These are phyloP conservation scores for Aspergillus intermedius DNA, from an alignment of 2,329 filamentous ascomycete genomes.

Conservation along the genomic window DNA sequence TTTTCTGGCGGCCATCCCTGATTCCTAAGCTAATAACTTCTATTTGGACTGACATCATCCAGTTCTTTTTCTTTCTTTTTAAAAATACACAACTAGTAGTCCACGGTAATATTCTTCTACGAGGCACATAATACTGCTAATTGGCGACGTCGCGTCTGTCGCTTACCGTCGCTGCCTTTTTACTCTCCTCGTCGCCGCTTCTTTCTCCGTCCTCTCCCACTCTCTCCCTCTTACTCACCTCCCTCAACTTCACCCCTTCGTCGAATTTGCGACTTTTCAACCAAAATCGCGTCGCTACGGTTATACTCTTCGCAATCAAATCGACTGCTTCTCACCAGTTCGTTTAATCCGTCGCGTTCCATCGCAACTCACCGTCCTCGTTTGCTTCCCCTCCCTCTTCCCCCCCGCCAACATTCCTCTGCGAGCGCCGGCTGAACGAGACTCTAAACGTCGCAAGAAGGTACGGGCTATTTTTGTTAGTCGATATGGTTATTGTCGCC, in stretches of 20 bases:
- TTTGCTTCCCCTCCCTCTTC: not conserved
- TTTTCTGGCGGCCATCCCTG: constrained; percentile 2
- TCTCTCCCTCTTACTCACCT: too few relatives aligned
- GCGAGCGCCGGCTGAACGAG: not conserved
- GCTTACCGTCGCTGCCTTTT: too few relatives aligned
- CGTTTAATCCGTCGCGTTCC: not conserved
- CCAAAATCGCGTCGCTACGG: not conserved
- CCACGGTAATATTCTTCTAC: not conserved
- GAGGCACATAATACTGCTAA: too few relatives aligned
- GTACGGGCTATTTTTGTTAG: too few relatives aligned
- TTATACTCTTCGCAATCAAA: not conserved
- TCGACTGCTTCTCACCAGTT: not conserved
- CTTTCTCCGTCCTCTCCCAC: too few relatives aligned
- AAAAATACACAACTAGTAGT: not conserved
- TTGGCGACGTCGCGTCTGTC: too few relatives aligned
- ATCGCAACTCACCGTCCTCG: not conserved
- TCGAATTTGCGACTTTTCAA: not conserved
- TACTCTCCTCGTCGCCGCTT: too few relatives aligned
- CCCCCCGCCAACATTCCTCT: not conserved
- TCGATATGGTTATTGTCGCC: too few relatives aligned
- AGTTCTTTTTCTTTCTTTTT: not conserved
- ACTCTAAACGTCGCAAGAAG: too few relatives aligned
- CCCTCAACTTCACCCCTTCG: too few relatives aligned
- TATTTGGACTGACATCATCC: not conserved
- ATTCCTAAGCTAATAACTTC: not conserved